Conservation (phyloP, 352 stramenopile species). For the Pythium aphanidermatum region DNA sequence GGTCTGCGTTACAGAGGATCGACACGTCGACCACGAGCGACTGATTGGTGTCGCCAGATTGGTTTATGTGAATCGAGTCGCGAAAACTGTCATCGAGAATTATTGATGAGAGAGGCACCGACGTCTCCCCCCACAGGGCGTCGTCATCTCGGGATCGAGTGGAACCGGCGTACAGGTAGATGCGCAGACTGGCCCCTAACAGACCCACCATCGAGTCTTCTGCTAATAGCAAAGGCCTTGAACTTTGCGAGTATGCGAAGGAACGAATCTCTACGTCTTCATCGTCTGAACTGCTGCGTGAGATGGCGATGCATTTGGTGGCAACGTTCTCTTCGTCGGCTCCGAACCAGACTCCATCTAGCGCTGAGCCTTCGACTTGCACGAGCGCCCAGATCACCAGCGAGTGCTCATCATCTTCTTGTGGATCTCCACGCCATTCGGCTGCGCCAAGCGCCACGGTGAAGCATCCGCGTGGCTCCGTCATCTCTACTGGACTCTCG, state of each 20-base stretch:
- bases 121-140: slow-evolving; percentile 26
- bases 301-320: slow-evolving; percentile 31
- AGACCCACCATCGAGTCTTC: slow-evolving; percentile 31
- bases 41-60: slow-evolving; percentile 5
- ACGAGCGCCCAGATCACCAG: slow-evolving; percentile 34
- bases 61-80: slow-evolving; percentile 18
- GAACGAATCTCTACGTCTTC: background rate
- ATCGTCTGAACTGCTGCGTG: slow-evolving; percentile 1
- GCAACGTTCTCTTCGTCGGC: slow-evolving; percentile 43
- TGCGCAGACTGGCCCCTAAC: slow-evolving; percentile 24
- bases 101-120: slow-evolving; percentile 28
- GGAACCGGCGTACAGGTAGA: slow-evolving; percentile 36
- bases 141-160: slow-evolving; percentile 26
- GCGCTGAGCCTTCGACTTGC: slow-evolving; percentile 25
- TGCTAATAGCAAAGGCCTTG: slow-evolving; percentile 29
- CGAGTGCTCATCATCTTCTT: too few relatives aligned
- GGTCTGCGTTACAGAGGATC: slow-evolving; percentile 39
- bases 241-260: slow-evolving; percentile 43
- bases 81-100: slow-evolving; percentile 20
- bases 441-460: slow-evolving; percentile 28
- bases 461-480: slow-evolving; percentile 27
- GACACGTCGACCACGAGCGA: slow-evolving; percentile 31
- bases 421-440: too few relatives aligned
- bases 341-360: slow-evolving; percentile 48
- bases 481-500: background rate